Evolutionary conservation across 2,329 filamentous ascomycete genomes (phyloP).

Genomic region (Fusarium agapanthi): DNA sequence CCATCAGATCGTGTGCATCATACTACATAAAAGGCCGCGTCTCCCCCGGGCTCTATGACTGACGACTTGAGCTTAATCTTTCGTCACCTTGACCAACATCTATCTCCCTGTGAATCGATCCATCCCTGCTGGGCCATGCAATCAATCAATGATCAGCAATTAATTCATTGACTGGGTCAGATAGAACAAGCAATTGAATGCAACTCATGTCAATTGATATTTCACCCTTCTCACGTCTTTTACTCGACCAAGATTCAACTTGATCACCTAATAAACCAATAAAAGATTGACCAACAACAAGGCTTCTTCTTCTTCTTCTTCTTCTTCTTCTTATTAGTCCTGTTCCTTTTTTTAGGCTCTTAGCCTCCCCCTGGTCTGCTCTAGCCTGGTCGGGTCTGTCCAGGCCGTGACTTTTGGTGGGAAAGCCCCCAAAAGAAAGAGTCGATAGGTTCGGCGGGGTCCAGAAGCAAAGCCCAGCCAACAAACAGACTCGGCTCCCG

Average conservation of each 20-base stretch:
- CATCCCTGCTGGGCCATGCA: background rate
- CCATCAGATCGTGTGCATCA: conserved; percentile 21
- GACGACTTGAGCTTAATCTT: conserved; percentile 1
- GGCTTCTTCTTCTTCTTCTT: background rate
- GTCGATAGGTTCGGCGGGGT: conserved; percentile 29
- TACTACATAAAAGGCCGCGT: conserved; percentile 24
- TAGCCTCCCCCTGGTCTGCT: conserved; percentile 29
- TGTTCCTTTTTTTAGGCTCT: conserved; percentile 24
- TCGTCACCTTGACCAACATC: background rate
- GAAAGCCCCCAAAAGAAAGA: conserved; percentile 16
- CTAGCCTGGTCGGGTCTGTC: background rate
- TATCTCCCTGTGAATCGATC: background rate
- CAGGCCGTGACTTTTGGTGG: conserved; percentile 1
- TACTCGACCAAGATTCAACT: background rate
- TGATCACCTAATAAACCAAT: background rate
- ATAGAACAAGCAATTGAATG: background rate
- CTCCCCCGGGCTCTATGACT: background rate
- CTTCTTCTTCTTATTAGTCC: background rate
- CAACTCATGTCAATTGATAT: background rate
- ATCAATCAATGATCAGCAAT: background rate
- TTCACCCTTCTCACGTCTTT: background rate
- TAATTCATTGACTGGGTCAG: background rate
- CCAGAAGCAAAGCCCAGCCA: conserved; percentile 15
- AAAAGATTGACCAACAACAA: background rate
- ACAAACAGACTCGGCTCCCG: conserved; percentile 16